Percentiles rank a stretch among this genome's conserved stretches.
These are phyloP conservation scores for Saccharum spontaneum DNA, from an alignment of 176 grass and related monocot species.

Conservation along the genomic window DNA sequence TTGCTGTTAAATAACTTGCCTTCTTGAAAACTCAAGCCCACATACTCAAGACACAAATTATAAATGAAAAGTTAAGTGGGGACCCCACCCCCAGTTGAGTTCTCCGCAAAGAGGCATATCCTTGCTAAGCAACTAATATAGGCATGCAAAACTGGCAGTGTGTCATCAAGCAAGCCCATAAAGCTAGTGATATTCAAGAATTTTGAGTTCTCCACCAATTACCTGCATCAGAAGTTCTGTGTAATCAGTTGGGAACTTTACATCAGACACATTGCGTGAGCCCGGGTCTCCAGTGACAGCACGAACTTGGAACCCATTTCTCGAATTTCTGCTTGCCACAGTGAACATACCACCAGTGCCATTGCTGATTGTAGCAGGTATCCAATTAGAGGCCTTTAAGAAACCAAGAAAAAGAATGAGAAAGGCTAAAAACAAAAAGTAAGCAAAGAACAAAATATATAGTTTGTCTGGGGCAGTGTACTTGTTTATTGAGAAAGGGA, in stretches of 20 bases:
- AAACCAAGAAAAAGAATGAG: not conserved
- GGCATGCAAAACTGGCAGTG: too few species aligned
- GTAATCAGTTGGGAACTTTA: slow-evolving; percentile 73
- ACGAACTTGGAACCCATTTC: slow-evolving; percentile 24
- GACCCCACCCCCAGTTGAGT: not conserved
- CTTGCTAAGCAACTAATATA: too few species aligned
- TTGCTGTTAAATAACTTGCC: not conserved
- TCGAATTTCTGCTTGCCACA: slow-evolving; percentile 20
- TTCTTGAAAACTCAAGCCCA: not conserved
- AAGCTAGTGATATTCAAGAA: not conserved
- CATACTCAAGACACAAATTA: not conserved
- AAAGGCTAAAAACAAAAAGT: not conserved
- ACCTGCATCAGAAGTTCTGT: slow-evolving; percentile 73
- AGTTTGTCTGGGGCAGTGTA: not conserved
- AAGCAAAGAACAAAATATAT: not conserved
- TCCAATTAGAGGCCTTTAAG: slow-evolving; percentile 30
- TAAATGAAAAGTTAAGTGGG: not conserved
- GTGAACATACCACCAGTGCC: slow-evolving; percentile 4
- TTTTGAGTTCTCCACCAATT: slow-evolving; percentile 18
- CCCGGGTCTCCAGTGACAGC: slow-evolving; percentile 52
- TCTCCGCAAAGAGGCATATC: too few species aligned
- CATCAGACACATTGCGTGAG: slow-evolving; percentile 43
- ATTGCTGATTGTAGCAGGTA: slow-evolving; percentile 20
- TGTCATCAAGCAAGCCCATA: too few species aligned
- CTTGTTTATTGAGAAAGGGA: slow-evolving; percentile 33